phyloP scores from a whole-genome alignment of 225 moss, liverwort and hornwort genomes.

The Physcomitrium patens region DNA sequence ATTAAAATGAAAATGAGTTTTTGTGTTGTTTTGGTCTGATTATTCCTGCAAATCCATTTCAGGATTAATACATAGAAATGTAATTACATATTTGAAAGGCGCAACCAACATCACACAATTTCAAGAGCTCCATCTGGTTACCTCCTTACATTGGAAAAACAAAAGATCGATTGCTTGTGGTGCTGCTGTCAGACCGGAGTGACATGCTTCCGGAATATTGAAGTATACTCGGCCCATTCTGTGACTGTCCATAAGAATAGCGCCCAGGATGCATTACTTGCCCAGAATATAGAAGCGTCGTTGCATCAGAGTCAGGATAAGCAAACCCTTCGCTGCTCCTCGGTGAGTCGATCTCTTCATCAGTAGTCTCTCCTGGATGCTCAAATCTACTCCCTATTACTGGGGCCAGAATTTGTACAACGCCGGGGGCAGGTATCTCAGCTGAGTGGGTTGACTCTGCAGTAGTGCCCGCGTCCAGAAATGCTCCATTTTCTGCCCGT shows the following conservation, averaged over 20 bases:
- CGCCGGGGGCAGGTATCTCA: constrained; percentile 30
- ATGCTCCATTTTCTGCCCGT: constrained; percentile 22
- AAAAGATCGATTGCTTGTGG: constrained; percentile 67
- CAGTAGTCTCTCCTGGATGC: constrained; percentile 60
- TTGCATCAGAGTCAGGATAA: constrained; percentile 46
- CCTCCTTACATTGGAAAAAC: constrained; percentile 75
- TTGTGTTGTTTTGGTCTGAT: background rate
- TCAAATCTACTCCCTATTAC: constrained; percentile 51
- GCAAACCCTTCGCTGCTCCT: constrained; percentile 53
- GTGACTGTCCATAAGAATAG: constrained; percentile 37
- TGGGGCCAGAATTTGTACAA: constrained; percentile 53
- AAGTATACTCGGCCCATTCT: constrained; percentile 55
- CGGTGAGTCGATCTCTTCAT: constrained; percentile 60
- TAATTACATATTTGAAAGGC: constrained; percentile 13
- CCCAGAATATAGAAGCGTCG: constrained; percentile 42
- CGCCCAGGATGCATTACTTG: constrained; percentile 56
- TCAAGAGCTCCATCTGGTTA: constrained; percentile 43
- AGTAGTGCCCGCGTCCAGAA: constrained; percentile 26
- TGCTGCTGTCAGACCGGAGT: constrained; percentile 65
- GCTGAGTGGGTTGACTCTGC: constrained; percentile 22
- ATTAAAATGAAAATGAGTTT: background rate
- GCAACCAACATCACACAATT: constrained; percentile 18
- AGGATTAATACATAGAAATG: background rate
- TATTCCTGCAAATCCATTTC: background rate
- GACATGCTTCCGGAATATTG: constrained; percentile 70